Evolutionary conservation across 352 stramenopile genomes (phyloP).

Genomic region (Elongisporangium prolatum): DNA sequence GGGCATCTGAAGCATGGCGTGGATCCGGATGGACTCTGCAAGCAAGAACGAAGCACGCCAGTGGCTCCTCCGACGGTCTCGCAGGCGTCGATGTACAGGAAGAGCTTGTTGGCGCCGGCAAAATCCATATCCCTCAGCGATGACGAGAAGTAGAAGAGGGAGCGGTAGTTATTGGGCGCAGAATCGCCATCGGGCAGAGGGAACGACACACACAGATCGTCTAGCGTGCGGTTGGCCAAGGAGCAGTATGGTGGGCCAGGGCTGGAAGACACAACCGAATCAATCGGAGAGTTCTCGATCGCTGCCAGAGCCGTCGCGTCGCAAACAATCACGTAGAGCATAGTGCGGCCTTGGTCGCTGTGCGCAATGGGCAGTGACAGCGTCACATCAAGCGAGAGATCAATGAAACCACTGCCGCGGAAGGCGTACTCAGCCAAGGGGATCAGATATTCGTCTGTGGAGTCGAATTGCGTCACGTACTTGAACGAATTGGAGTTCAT

Average conservation of each 20-base stretch:
- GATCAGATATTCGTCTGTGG: background rate
- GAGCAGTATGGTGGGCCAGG: slow-evolving; percentile 28
- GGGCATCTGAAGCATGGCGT: slow-evolving; percentile 44
- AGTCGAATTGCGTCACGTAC: background rate
- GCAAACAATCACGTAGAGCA: slow-evolving; percentile 50
- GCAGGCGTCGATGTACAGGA: slow-evolving; percentile 51
- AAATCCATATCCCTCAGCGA: slow-evolving; percentile 3
- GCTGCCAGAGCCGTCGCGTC: slow-evolving; percentile 13
- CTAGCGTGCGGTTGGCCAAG: slow-evolving; percentile 45
- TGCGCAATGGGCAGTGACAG: slow-evolving; percentile 19
- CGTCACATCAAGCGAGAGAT: slow-evolving; percentile 37
- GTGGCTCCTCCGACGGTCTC: slow-evolving; percentile 37
- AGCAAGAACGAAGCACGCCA: slow-evolving; percentile 47
- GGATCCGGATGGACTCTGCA: slow-evolving; percentile 14
- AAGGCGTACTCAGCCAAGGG: slow-evolving; percentile 32
- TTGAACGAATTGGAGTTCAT: background rate
- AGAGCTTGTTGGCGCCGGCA: slow-evolving; percentile 16
- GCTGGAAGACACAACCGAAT: slow-evolving; percentile 4
- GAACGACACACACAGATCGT: slow-evolving; percentile 44
- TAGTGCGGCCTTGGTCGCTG: slow-evolving; percentile 25
- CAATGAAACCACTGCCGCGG: slow-evolving; percentile 27
- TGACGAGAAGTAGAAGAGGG: slow-evolving; percentile 18
- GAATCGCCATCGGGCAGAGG: slow-evolving; percentile 19
- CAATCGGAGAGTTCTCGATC: slow-evolving; percentile 11
- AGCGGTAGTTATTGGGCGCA: slow-evolving; percentile 23